Evolutionary conservation across 805 yeast species (phyloP), one percentile per base, ranked within the genome.

Genomic region (Metschnikowia koreensis): DNA sequence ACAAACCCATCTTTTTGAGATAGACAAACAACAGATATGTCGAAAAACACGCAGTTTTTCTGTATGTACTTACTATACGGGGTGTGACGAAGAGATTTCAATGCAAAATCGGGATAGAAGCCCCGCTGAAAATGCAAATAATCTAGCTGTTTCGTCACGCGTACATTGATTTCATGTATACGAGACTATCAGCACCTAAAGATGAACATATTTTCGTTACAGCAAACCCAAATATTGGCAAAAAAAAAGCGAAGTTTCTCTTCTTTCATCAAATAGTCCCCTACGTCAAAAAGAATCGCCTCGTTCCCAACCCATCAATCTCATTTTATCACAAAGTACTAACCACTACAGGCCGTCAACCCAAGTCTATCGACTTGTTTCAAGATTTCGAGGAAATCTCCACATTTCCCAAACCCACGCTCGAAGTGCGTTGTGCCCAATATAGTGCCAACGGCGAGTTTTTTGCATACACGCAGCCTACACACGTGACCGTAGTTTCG

Each of bases 381-480:
- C 66, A 64, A 29, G 71, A 72, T 55, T 73, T 64, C 51, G 66
- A 66, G 53, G 74, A 70, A 46, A 61, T 73, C 52, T 65, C 73
- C 33, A 61, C 73, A 16, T 61, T 62, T 48, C 69, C 73, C 38
- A 69, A 65, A 51, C 72, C 77, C 17, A 51, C 62, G 13, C 66
- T 55, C 44, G 86, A 84, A 55, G 83, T 86, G 52, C 81, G 90
- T 57, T 75, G 79, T 43, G 81, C 92, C 38, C 69, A 73, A 43
- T 88, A 89, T 66, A 82, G 92, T 22, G 76, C 87, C 44, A 76
- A 83, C 61, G 96, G 96, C 29, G 62, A 74, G 43, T 76, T 73
- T 50, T 85, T 89, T 66, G 92, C 91, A 26, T 89, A 81, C 69
- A 80, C 93, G 15, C 87, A 84, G 64, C 88, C 87, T 27, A 69